These are phyloP conservation scores for Pyrenophora tritici-repentis DNA, from an alignment of 2,329 filamentous ascomycete species.

Conservation along the genomic window DNA sequence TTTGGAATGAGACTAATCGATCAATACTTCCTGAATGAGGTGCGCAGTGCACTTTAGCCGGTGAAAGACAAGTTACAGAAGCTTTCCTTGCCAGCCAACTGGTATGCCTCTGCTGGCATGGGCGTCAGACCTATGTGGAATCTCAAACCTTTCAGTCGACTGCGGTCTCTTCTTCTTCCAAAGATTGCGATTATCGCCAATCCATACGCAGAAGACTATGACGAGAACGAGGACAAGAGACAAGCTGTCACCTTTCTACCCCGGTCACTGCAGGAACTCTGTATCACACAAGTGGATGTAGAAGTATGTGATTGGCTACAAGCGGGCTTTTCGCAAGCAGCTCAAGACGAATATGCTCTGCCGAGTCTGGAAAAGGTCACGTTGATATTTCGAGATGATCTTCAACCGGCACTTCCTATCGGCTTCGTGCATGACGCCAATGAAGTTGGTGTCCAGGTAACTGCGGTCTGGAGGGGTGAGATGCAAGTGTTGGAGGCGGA, in stretches of 20 bases:
- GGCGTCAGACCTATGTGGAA: not conserved
- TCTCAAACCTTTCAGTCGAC: not conserved
- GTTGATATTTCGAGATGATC: no score
- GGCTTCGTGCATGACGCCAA: no score
- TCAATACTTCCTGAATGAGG: not conserved
- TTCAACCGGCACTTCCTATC: no score
- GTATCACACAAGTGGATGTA: not conserved
- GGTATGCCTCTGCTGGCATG: not conserved
- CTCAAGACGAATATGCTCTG: no score
- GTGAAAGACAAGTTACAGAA: not conserved
- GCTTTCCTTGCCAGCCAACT: not conserved
- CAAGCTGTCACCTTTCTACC: not conserved
- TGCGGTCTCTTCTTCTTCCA: not conserved
- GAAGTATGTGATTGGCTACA: not conserved
- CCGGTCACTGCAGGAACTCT: not conserved
- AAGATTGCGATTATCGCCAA: not conserved
- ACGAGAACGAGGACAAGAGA: not conserved
- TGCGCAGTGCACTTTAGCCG: not conserved
- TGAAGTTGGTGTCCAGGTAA: no score
- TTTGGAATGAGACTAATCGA: not conserved
- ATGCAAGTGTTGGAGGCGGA: no score
- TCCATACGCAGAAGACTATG: not conserved
- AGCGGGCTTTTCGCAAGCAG: not conserved
- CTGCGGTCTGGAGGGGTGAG: no score
- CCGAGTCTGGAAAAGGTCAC: no score